Evolutionary conservation across 495 filamentous ascomycete species (phyloP).

Genomic region (Emericellopsis terricola): DNA sequence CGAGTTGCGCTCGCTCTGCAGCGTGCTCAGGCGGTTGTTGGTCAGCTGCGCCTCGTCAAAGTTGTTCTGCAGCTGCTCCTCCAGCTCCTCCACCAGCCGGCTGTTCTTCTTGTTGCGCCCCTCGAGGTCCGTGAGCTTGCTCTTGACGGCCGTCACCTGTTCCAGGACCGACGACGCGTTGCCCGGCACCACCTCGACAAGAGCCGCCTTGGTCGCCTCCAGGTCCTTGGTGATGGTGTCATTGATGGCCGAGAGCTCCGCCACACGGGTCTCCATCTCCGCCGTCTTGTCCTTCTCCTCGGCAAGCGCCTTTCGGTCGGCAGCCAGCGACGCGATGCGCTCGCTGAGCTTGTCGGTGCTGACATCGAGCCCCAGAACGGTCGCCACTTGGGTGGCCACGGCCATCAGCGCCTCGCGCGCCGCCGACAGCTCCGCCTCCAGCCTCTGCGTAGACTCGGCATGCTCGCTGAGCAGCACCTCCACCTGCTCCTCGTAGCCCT

Average conservation of each 20-base stretch:
- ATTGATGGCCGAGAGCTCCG: conserved; percentile 33
- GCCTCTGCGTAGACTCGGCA: conserved; percentile 34
- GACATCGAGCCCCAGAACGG: conserved; percentile 32
- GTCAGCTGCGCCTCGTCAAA: conserved; percentile 82
- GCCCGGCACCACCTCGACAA: conserved; percentile 23
- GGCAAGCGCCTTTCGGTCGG: conserved; percentile 25
- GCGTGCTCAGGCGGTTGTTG: conserved; percentile 53
- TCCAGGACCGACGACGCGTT: conserved; percentile 27
- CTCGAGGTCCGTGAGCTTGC: conserved; percentile 48
- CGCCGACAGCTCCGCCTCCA: conserved; percentile 52
- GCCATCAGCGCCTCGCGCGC: conserved; percentile 51
- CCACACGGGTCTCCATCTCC: conserved; percentile 27
- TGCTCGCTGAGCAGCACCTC: conserved; percentile 33
- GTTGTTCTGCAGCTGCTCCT: conserved; percentile 88
- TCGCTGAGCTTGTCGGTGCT: conserved; percentile 35
- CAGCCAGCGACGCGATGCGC: conserved; percentile 31
- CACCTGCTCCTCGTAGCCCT: conserved; percentile 24
- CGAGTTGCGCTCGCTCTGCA: conserved; percentile 50
- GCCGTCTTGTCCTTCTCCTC: conserved; percentile 37
- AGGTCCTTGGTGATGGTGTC: conserved; percentile 37
- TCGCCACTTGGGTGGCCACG: conserved; percentile 36
- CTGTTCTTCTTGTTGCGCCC: conserved; percentile 64
- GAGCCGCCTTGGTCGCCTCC: conserved; percentile 25
- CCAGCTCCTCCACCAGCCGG: conserved; percentile 81
- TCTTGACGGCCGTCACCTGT: conserved; percentile 53